These are phyloP conservation scores for Brasenia schreberi DNA, from an alignment of 164 flowering plant species.

Conservation along the genomic window DNA sequence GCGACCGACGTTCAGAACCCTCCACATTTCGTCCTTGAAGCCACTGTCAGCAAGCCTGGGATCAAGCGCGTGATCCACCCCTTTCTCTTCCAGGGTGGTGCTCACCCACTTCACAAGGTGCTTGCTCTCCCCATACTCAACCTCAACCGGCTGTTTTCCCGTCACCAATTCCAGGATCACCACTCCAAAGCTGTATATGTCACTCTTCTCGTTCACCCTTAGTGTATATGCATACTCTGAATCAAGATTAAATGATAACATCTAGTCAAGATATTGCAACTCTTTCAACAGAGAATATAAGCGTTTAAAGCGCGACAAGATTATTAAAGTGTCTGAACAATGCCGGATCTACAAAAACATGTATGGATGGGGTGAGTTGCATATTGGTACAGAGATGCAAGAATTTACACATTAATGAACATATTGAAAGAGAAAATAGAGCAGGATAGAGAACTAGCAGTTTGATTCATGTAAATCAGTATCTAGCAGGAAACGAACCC, in stretches of 20 bases:
- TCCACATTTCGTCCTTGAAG: slow-evolving; percentile 70
- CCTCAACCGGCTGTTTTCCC: slow-evolving; percentile 67
- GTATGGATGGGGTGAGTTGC: too few species aligned
- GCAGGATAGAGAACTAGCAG: too few species aligned
- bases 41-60: slow-evolving; percentile 51
- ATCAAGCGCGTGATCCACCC: slow-evolving; percentile 63
- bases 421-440: too few species aligned
- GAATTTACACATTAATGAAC: too few species aligned
- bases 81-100: slow-evolving; percentile 70
- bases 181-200: slow-evolving; percentile 90
- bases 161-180: slow-evolving; percentile 80
- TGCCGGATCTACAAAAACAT: too few species aligned
- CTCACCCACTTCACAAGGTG: slow-evolving; percentile 93
- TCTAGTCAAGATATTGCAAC: not conserved
- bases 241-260: slow-evolving; percentile 2
- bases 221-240: slow-evolving; percentile 96
- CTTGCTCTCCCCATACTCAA: slow-evolving; percentile 71
- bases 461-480: too few species aligned
- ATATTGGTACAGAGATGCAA: too few species aligned
- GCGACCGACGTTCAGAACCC: slow-evolving; percentile 67
- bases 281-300: not conserved
- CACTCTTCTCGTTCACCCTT: slow-evolving; percentile 94
- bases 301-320: too few species aligned
- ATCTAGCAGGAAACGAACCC: too few species aligned
- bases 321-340: too few species aligned